Evolutionary conservation across 495 filamentous ascomycete genomes (phyloP), one percentile per base, ranked within the genome.

Genomic region (Aspergillus olivimuriae): DNA sequence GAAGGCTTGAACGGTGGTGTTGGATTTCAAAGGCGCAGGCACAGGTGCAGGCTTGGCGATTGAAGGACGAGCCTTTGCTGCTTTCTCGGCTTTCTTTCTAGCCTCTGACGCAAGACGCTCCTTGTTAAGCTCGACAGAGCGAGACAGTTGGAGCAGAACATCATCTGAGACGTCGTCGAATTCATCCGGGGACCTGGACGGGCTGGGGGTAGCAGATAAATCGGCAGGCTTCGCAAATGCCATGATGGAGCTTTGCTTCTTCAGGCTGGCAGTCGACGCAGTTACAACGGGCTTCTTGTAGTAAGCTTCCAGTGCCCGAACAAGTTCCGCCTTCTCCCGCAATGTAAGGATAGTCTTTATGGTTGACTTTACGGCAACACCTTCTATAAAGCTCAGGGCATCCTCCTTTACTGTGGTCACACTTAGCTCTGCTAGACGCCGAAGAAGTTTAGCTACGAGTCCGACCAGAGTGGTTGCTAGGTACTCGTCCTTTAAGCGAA

Each of bases 401-500:
- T 73, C 73, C 22, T 74, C 62, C 23, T 78, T 77, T 18, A 94
- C 68, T 16, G 75, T 75, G 11, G 65, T 67, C 54, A 94, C 82
- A 39, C 75, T 74, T 26, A 81, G 79, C 30, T 85, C 80, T 9
- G 76, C 79, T 14, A 95, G 62, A 15, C 87, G 80, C 4, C 74
- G 72, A 33, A 96, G 74, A 20, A 96, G 71, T 57, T 91, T 88
- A 17, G 69, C 62, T 20, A 82, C 75, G 17, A 85, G 66, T 10
- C 66, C 80, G 36, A 89, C 84, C 41, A 86, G 76, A 9, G 83
- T 84, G 12, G 69, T 76, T 41, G 85, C 78, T n/a, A 96, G 76
- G 50, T 86, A 95, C 24, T 78, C 74, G 60, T 96, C 90, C 46
- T 86, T 80, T 3, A 96, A 69, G 46, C 89, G 76, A 10, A 96